phyloP scores from a whole-genome alignment of 1,139 yeast species.

The Yamadazyma oceani region DNA sequence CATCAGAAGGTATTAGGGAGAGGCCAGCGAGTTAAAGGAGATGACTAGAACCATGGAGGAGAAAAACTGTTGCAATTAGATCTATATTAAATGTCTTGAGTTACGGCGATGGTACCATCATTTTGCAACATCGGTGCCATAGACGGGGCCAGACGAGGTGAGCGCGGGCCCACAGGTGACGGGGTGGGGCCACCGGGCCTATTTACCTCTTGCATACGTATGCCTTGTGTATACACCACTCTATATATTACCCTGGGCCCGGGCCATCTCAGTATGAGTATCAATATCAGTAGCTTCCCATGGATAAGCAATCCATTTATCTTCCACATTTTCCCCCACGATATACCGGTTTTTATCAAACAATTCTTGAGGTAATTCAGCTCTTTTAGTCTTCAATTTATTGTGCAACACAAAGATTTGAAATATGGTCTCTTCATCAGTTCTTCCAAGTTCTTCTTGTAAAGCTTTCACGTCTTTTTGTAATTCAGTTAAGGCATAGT shows the following conservation, averaged over 20 bases:
- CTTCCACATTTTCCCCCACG: constrained; percentile 54
- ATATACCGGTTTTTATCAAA: constrained; percentile 50
- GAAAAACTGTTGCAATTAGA: too few relatives aligned
- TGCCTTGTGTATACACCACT: too few relatives aligned
- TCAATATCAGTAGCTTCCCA: constrained; percentile 61
- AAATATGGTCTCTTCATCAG: constrained; percentile 44
- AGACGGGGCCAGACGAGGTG: too few relatives aligned
- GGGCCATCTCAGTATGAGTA: constrained; percentile 38
- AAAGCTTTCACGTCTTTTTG: constrained; percentile 57
- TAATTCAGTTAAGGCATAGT: constrained; percentile 59
- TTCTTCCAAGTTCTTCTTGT: constrained; percentile 45
- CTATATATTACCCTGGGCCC: constrained; percentile 37
- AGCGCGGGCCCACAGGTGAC: too few relatives aligned
- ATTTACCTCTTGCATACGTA: too few relatives aligned
- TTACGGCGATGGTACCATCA: too few relatives aligned
- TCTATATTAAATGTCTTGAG: too few relatives aligned
- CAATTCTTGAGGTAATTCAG: constrained; percentile 46
- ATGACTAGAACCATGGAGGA: too few relatives aligned
- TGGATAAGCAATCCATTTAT: constrained; percentile 63
- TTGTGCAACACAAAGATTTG: constrained; percentile 61
- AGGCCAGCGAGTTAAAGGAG: too few relatives aligned
- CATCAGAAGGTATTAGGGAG: too few relatives aligned
- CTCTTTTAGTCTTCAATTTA: constrained; percentile 56
- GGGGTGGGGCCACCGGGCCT: too few relatives aligned
- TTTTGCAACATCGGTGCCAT: too few relatives aligned